Base-by-base conservation (phyloP, 2,329 filamentous ascomycete genomes). In the Colletotrichum sp. region DNA sequence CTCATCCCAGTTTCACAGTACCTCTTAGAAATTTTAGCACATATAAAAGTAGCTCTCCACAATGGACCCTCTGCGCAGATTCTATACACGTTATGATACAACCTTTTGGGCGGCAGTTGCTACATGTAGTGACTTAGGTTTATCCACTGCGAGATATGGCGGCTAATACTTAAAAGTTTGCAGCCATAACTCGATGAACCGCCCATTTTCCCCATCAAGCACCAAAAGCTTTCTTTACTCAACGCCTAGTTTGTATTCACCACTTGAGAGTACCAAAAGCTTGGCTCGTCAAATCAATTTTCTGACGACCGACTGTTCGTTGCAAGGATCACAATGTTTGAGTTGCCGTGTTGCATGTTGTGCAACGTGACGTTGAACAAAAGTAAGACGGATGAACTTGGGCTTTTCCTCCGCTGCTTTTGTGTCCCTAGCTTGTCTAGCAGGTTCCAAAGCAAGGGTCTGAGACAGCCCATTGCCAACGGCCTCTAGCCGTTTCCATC, bases 151-250 rank as follows among this genome's bases (percentile, higher is more conserved):
- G 6, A 18, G 3, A 43, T 10, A n/a, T n/a, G 39, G 39, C 39
- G 8, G 9, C 39, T 18, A n/a, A 43, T 1, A 3, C 0, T n/a
- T 1, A 0, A 6, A 18, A 1, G 10, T n/a, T n/a, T 43, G 39
- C 16, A n/a, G 16, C 16, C 16, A 43, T 18, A 43, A 1, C 16
- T 43, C 16, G 8, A 18, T 43, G 8, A 43, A 10, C 5, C 8
- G n/a, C 8, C 16, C 16, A 43, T 43, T 43, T n/a, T 1, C 1
- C 6, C 36, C 10, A 9, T 2, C 16, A 39, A 18, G 36, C 4
- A 3, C 5, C 3, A 13, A 52, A 52, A 1, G 0, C 43, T 8
- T 13, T 48, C 3, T 22, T 22, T 22, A 52, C 10, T 22, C n/a
- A 13, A 52, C 10, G n/a, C 18, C 9, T n/a, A n/a, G 0, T 48